These are phyloP conservation scores for Aspergillus incahuasiensis DNA, from an alignment of 495 filamentous ascomycete genomes.

Conservation along the genomic window DNA sequence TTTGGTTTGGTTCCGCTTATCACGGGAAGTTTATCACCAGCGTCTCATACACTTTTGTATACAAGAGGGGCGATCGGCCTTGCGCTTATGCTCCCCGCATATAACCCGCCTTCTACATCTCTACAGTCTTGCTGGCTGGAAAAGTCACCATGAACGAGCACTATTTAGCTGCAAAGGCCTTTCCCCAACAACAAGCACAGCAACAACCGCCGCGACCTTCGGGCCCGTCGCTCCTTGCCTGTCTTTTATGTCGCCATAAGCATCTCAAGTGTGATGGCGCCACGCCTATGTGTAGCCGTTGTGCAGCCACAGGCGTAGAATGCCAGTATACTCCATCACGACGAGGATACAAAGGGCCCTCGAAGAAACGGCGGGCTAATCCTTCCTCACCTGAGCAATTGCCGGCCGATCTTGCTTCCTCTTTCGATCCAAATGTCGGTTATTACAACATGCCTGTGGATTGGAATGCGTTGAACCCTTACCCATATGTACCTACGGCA, in stretches of 20 bases:
- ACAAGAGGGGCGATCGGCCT: background rate
- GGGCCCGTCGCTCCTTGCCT: constrained; percentile 47
- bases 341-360: constrained; percentile 44
- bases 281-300: constrained; percentile 42
- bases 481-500: constrained; percentile 24
- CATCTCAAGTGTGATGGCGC: constrained; percentile 53
- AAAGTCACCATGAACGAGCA: constrained; percentile 19
- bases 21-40: background rate
- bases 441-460: constrained; percentile 26
- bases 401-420: constrained; percentile 19
- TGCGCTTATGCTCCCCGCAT: background rate
- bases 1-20: background rate
- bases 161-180: constrained; percentile 11
- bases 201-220: constrained; percentile 15
- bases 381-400: constrained; percentile 29
- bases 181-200: background rate
- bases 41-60: background rate
- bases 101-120: background rate
- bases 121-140: background rate
- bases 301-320: constrained; percentile 25
- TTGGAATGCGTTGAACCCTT: constrained; percentile 25
- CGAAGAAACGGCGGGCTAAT: constrained; percentile 44
- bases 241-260: constrained; percentile 54
- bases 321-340: constrained; percentile 47
- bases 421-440: constrained; percentile 17